phyloP scores from a whole-genome alignment of 345 rosid genomes.

The Brassica incana region DNA sequence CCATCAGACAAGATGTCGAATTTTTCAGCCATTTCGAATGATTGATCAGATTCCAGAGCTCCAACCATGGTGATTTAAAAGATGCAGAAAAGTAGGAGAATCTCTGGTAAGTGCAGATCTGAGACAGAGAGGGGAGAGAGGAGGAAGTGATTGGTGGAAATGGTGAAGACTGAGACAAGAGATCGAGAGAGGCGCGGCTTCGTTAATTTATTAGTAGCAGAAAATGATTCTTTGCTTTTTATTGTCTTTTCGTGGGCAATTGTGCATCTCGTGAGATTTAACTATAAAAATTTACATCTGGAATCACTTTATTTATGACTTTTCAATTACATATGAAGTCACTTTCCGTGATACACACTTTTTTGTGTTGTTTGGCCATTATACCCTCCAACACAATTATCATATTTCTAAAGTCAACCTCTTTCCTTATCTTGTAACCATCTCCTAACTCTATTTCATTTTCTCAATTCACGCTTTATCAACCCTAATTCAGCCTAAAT shows the following conservation, averaged over 20 bases:
- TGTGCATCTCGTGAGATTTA: neutral
- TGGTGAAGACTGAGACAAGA: conserved; percentile 11
- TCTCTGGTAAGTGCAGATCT: conserved; percentile 26
- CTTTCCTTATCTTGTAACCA: too few relatives aligned
- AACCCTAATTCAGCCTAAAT: too few relatives aligned
- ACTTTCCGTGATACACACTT: too few relatives aligned
- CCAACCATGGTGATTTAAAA: conserved; percentile 32
- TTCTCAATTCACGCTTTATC: too few relatives aligned
- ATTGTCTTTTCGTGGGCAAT: conserved; percentile 28
- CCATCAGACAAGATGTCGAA: conserved; percentile 36
- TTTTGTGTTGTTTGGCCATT: too few relatives aligned
- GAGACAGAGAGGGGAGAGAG: neutral
- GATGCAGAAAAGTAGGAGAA: neutral
- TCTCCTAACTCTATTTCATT: too few relatives aligned
- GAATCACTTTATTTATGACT: too few relatives aligned
- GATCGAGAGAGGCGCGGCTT: conserved; percentile 16
- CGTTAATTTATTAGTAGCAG: conserved; percentile 2
- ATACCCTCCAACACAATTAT: too few relatives aligned
- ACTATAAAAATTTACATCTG: too few relatives aligned
- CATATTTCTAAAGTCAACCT: too few relatives aligned
- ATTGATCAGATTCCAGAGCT: conserved; percentile 28
- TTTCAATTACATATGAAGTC: too few relatives aligned
- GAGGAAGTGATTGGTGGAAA: conserved; percentile 13
- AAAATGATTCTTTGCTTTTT: conserved; percentile 14
- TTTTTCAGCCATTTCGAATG: conserved; percentile 6